phyloP scores from a whole-genome alignment of 306 rosid species.

The Lathyrus oleraceus region DNA sequence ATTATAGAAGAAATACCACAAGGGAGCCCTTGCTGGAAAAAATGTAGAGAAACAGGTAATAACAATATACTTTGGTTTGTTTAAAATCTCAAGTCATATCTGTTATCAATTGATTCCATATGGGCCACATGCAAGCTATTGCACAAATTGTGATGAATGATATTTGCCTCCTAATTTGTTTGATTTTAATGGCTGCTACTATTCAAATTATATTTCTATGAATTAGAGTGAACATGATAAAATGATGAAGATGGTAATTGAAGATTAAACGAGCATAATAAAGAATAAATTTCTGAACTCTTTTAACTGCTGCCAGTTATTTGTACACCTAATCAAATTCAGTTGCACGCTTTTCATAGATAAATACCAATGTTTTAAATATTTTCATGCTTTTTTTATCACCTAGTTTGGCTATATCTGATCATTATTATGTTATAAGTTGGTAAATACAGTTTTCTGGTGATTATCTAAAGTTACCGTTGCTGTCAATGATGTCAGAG shows the following conservation, averaged over 20 bases:
- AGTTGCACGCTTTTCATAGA: neutral
- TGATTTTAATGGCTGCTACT: constrained; percentile 14
- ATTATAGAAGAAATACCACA: neutral
- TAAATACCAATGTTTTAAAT: neutral
- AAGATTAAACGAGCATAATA: constrained; percentile 13
- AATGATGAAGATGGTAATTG: constrained; percentile 8
- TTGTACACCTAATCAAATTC: constrained; percentile 13
- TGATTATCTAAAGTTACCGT: constrained; percentile 64
- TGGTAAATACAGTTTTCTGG: constrained; percentile 71
- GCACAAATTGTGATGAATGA: constrained; percentile 10
- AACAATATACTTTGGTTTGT: neutral
- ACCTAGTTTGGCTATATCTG: constrained; percentile 6
- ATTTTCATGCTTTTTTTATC: neutral
- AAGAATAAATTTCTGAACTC: constrained; percentile 12
- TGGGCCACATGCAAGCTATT: no score
- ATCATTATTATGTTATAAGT: constrained; percentile 2
- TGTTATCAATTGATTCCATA: neutral
- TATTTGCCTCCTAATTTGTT: constrained; percentile 21
- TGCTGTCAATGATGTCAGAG: constrained; percentile 66
- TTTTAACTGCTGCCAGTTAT: constrained; percentile 4
- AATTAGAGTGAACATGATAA: constrained; percentile 3
- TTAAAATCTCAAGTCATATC: neutral
- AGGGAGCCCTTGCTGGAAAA: neutral
- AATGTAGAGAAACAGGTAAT: neutral
- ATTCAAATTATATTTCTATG: constrained; percentile 9